Evolutionary conservation across 805 yeast genomes (phyloP).

Genomic region (Suhomyces pyralidae): DNA sequence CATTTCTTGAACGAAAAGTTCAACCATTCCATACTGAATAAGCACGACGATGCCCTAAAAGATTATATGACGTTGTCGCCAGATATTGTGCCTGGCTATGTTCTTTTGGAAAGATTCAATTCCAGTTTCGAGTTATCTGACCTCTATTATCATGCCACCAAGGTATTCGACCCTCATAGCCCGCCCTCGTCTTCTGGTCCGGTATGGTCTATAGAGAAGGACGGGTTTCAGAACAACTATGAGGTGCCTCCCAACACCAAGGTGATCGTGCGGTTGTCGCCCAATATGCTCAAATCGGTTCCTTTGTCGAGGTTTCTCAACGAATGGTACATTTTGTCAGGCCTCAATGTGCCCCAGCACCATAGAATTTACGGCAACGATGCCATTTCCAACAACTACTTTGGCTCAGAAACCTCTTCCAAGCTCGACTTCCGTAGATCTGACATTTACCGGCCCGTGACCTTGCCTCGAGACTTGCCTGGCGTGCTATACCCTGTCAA

Average conservation of each 20-base stretch:
- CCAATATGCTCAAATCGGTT: slow-evolving; percentile 18
- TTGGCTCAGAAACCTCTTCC: slow-evolving; percentile 3
- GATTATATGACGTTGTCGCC: slow-evolving; percentile 15
- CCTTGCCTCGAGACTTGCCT: slow-evolving; percentile 24
- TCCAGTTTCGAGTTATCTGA: slow-evolving; percentile 9
- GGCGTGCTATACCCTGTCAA: slow-evolving; percentile 29
- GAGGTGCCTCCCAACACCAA: slow-evolving; percentile 6
- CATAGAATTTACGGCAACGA: slow-evolving; percentile 18
- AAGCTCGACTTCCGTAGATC: slow-evolving; percentile 3
- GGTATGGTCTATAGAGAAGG: not conserved
- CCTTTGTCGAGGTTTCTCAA: slow-evolving; percentile 28
- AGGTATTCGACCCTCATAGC: not conserved
- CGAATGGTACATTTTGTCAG: slow-evolving; percentile 34
- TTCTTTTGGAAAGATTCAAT: slow-evolving; percentile 17
- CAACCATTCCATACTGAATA: slow-evolving; percentile 6
- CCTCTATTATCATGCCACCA: slow-evolving; percentile 17
- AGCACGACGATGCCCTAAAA: slow-evolving; percentile 5
- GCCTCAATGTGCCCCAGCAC: slow-evolving; percentile 15
- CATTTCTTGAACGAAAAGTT: slow-evolving; percentile 13
- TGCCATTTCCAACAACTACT: slow-evolving; percentile 11
- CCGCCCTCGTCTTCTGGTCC: not conserved
- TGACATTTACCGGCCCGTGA: slow-evolving; percentile 13
- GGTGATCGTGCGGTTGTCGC: slow-evolving; percentile 23
- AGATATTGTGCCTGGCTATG: slow-evolving; percentile 21
- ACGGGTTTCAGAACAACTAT: not conserved